A percentile compares a stretch with the other conserved stretches of the same genome.
These are phyloP conservation scores for Backusella sp. DNA, from an alignment of 192 early-diverging fungal species.

Conservation along the genomic window DNA sequence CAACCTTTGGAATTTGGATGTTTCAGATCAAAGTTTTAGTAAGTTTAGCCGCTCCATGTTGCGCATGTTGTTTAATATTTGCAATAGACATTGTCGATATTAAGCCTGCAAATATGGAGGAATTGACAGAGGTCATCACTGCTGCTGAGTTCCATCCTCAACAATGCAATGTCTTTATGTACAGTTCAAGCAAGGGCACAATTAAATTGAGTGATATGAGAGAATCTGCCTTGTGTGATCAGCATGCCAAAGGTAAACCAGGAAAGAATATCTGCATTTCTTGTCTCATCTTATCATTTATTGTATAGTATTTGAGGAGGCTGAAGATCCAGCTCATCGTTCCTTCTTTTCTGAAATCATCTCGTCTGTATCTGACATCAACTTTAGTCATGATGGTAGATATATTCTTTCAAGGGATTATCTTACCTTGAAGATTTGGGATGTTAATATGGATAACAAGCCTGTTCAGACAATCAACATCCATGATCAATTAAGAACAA, in stretches of 20 bases:
- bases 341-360: slow-evolving; percentile 99
- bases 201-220: slow-evolving; percentile 98
- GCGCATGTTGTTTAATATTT: neutral
- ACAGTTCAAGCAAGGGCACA: slow-evolving; percentile 97
- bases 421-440: slow-evolving; percentile 96
- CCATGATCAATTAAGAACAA: slow-evolving; percentile 92
- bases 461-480: slow-evolving; percentile 95
- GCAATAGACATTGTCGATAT: slow-evolving; percentile 95
- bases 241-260: slow-evolving; percentile 78
- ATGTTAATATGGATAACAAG: slow-evolving; percentile 93
- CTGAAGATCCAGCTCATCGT: slow-evolving; percentile 91
- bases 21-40: slow-evolving; percentile 89
- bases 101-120: slow-evolving; percentile 99
- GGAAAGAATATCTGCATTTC: neutral
- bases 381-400: slow-evolving; percentile 92
- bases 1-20: slow-evolving; percentile 90
- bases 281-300: neutral
- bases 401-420: slow-evolving; percentile 98
- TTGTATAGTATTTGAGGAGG: slow-evolving; percentile 83
- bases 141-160: slow-evolving; percentile 96
- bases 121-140: slow-evolving; percentile 98
- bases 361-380: slow-evolving; percentile 95
- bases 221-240: slow-evolving; percentile 90
- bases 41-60: neutral
- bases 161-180: slow-evolving; percentile 97